These are phyloP conservation scores for Streptanthus diversifolius DNA, from an alignment of 345 rosid genomes.

Conservation along the genomic window DNA sequence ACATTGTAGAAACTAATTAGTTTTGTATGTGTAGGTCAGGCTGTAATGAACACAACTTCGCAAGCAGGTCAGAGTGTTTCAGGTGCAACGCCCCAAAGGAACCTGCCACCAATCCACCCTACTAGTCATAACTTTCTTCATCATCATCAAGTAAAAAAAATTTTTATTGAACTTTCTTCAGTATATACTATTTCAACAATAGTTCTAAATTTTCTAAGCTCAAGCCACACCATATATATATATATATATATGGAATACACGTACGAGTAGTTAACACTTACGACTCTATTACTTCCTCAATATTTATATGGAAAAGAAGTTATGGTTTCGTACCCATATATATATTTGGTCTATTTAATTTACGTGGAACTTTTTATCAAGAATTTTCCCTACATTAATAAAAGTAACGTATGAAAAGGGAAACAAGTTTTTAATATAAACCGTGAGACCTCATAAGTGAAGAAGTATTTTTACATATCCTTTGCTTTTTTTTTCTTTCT, in stretches of 20 bases:
- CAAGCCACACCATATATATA: neutral
- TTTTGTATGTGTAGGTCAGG: conserved; percentile 48
- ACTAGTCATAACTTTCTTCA: conserved; percentile 20
- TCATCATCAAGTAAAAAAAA: neutral
- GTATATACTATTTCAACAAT: neutral
- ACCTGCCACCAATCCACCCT: conserved; percentile 36
- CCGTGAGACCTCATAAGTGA: neutral
- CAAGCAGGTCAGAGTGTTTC: conserved; percentile 87
- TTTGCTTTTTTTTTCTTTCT: neutral
- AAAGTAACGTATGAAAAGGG: neutral
- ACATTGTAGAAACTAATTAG: neutral
- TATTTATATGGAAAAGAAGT: neutral
- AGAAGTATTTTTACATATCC: neutral
- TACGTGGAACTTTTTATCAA: neutral
- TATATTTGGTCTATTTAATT: neutral
- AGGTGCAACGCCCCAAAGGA: conserved; percentile 91
- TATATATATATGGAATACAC: neutral
- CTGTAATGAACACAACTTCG: conserved; percentile 91
- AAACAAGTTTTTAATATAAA: neutral
- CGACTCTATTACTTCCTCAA: neutral
- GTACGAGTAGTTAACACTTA: neutral
- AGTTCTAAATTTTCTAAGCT: neutral
- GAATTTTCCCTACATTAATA: neutral
- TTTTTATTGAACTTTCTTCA: neutral
- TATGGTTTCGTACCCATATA: neutral